Conservation (phyloP, 768 basidiomycete species). For the Mrakia frigida region DNA sequence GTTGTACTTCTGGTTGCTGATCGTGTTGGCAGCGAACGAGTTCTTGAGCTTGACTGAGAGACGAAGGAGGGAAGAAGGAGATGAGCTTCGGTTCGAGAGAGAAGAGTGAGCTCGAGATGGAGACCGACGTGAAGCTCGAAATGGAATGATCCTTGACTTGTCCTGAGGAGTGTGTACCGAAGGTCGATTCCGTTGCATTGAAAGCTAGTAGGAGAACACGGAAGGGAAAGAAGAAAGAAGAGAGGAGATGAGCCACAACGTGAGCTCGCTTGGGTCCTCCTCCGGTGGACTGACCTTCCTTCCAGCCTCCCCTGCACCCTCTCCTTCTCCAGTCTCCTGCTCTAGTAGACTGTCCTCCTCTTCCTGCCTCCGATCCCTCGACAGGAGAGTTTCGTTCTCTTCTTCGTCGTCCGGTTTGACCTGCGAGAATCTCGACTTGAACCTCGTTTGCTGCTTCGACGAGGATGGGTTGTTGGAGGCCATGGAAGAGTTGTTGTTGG, state of each 20-base stretch:
- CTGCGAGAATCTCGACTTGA: conserved; percentile 8
- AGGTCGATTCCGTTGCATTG: neutral
- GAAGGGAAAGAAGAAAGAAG: too few relatives aligned
- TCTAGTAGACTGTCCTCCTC: conserved; percentile 7
- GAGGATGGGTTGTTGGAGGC: neutral
- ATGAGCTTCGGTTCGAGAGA: neutral
- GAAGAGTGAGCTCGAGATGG: neutral
- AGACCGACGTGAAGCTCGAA: conserved; percentile 63
- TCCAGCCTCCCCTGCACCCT: neutral
- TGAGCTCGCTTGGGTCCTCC: neutral
- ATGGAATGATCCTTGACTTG: conserved; percentile 70
- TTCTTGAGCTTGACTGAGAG: conserved; percentile 25
- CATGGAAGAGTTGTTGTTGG: neutral
- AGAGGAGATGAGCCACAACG: neutral
- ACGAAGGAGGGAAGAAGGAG: neutral
- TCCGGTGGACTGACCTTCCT: neutral
- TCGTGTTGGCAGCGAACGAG: conserved; percentile 69
- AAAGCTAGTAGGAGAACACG: neutral
- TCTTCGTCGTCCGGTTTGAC: neutral
- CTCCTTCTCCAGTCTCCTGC: conserved; percentile 2
- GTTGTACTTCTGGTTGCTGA: conserved; percentile 98
- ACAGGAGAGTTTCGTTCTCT: conserved; percentile 1
- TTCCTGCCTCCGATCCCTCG: neutral
- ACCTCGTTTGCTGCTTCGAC: neutral
- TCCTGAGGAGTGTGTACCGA: conserved; percentile 44